A percentile compares a stretch with the other conserved stretches of the same genome.
phyloP scores from a whole-genome alignment of 352 stramenopile genomes.

The Saprolegnia parasitica region DNA sequence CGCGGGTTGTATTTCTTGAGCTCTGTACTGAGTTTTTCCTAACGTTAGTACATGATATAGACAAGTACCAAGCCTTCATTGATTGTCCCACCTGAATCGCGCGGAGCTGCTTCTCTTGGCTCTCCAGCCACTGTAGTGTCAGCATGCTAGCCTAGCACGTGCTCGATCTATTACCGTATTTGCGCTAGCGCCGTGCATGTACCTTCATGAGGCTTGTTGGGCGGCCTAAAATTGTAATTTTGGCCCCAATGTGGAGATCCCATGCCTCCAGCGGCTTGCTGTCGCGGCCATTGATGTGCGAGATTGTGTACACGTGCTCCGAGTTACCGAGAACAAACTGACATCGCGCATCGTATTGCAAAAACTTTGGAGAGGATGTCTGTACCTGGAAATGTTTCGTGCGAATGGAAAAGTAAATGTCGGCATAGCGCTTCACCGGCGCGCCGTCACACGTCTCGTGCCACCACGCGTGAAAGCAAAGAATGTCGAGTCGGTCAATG shows the following conservation, averaged over 20 bases:
- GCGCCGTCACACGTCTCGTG: conserved; percentile 28
- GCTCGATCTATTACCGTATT: not conserved
- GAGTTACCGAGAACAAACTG: conserved; percentile 31
- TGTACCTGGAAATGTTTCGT: conserved; percentile 32
- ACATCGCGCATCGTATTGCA: not conserved
- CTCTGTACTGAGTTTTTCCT: conserved; percentile 18
- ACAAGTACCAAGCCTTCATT: not conserved
- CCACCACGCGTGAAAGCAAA: conserved; percentile 33
- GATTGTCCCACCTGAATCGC: conserved; percentile 5
- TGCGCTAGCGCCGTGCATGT: not conserved
- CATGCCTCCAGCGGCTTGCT: conserved; percentile 30
- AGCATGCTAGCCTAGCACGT: conserved; percentile 21
- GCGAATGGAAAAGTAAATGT: conserved; percentile 33
- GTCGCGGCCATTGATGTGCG: conserved; percentile 30
- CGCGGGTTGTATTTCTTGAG: conserved; percentile 19
- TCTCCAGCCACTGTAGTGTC: conserved; percentile 23
- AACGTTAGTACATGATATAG: not conserved
- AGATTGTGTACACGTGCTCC: conserved; percentile 33
- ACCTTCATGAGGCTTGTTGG: conserved; percentile 32
- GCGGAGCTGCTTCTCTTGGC: conserved; percentile 7
- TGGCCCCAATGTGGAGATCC: conserved; percentile 32
- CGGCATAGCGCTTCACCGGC: conserved; percentile 22
- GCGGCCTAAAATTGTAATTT: conserved; percentile 32
- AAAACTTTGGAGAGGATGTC: not conserved
- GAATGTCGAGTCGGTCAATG: conserved; percentile 23